A percentile compares a stretch with the other conserved stretches of the same genome.
These are phyloP conservation scores for Basipetospora chlamydospora DNA, from an alignment of 2,329 filamentous ascomycete genomes.

Conservation along the genomic window DNA sequence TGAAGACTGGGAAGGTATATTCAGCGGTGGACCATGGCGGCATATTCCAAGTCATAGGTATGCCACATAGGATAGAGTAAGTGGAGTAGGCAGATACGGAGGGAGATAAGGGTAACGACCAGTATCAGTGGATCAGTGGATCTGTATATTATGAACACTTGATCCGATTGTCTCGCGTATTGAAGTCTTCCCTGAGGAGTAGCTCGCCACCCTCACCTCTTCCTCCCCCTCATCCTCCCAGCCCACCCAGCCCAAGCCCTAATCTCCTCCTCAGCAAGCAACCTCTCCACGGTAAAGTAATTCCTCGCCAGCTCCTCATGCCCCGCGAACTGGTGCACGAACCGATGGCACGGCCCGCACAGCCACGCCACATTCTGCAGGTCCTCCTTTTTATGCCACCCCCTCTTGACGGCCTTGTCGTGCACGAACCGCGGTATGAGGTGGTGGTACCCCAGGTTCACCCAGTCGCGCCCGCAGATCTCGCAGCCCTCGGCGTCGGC, in stretches of 20 bases:
- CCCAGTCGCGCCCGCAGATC: slow-evolving; percentile 31
- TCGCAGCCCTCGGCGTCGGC: slow-evolving; percentile 35
- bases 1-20: too few relatives aligned
- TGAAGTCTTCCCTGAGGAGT: too few relatives aligned
- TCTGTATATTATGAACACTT: too few relatives aligned
- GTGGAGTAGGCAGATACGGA: too few relatives aligned
- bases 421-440: slow-evolving; percentile 33
- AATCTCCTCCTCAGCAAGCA: slow-evolving; percentile 1
- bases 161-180: too few relatives aligned
- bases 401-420: slow-evolving; percentile 33
- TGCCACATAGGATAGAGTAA: too few relatives aligned
- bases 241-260: slow-evolving; percentile 1
- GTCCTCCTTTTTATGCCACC: slow-evolving; percentile 38
- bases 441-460: slow-evolving; percentile 42
- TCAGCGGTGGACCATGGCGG: too few relatives aligned
- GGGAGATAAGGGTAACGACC: too few relatives aligned
- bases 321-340: background rate
- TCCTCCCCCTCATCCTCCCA: slow-evolving; percentile 2
- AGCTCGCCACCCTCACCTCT: too few relatives aligned
- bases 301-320: slow-evolving; percentile 3
- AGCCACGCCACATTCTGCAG: slow-evolving; percentile 5
- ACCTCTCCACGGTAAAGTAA: slow-evolving; percentile 1
- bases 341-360: slow-evolving; percentile 1
- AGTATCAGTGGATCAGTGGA: too few relatives aligned
- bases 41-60: too few relatives aligned